Conservation (phyloP, 2,329 filamentous ascomycete species). For the Penicillium palitans region DNA sequence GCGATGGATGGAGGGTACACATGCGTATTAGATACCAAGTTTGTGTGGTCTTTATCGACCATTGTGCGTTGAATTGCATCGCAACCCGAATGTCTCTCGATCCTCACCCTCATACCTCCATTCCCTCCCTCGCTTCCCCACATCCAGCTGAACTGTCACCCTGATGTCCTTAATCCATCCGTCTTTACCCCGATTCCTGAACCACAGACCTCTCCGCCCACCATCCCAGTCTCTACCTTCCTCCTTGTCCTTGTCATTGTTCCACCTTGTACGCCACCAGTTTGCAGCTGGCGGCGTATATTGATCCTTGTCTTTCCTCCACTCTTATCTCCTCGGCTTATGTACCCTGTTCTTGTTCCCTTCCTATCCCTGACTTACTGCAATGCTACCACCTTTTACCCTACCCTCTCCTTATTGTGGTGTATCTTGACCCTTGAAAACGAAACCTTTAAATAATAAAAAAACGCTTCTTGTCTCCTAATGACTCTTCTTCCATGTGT, state of each 20-base stretch:
- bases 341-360: constrained; percentile 1
- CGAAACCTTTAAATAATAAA: constrained; percentile 9
- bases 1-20: constrained; percentile 21
- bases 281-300: not conserved
- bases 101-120: constrained; percentile 3
- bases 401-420: constrained; percentile 2
- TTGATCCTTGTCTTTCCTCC: constrained; percentile 8
- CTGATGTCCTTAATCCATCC: constrained; percentile 6
- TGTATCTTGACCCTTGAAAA: constrained; percentile 10
- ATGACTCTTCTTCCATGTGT: not conserved
- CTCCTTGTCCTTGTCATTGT: constrained; percentile 5
- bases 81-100: constrained; percentile 17
- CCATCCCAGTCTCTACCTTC: constrained; percentile 3
- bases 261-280: constrained; percentile 3
- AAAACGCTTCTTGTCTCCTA: constrained; percentile 5
- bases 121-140: constrained; percentile 4
- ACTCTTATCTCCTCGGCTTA: constrained; percentile 5
- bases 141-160: constrained; percentile 8
- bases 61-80: constrained; percentile 22
- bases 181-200: constrained; percentile 1
- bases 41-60: constrained; percentile 20
- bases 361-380: constrained; percentile 5
- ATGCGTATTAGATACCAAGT: constrained; percentile 29
- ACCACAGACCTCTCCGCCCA: constrained; percentile 6
- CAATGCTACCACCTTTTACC: constrained; percentile 5